Evolutionary conservation across 768 basidiomycete genomes (phyloP).

Genomic region (Clitopilus passeckerianus): DNA sequence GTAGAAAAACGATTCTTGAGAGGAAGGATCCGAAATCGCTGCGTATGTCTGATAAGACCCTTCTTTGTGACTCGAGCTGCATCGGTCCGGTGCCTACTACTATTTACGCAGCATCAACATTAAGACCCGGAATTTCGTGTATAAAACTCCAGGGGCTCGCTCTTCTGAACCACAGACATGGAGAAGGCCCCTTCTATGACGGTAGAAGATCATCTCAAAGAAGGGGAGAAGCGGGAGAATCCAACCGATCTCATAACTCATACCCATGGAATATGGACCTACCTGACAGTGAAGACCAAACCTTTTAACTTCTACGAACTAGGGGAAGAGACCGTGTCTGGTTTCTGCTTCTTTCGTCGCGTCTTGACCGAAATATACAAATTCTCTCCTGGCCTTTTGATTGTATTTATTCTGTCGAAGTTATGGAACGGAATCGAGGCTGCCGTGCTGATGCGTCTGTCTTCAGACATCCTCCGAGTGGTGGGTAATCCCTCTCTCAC

Average conservation of each 20-base stretch:
- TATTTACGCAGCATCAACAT: neutral
- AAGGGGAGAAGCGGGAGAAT: neutral
- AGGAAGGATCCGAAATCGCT: no score
- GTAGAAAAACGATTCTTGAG: no score
- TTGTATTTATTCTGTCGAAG: slow-evolving; percentile 14
- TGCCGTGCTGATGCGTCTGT: slow-evolving; percentile 20
- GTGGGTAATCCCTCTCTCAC: slow-evolving; percentile 6
- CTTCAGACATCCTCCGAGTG: slow-evolving; percentile 15
- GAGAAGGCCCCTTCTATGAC: neutral
- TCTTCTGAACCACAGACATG: neutral
- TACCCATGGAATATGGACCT: slow-evolving; percentile 15
- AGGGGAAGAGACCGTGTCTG: slow-evolving; percentile 8
- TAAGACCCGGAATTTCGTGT: neutral
- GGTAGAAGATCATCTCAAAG: neutral
- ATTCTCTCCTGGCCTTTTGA: slow-evolving; percentile 14
- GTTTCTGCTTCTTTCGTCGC: slow-evolving; percentile 13
- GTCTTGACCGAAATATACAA: slow-evolving; percentile 17
- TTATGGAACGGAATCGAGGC: slow-evolving; percentile 19
- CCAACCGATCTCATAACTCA: slow-evolving; percentile 9
- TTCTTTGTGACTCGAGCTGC: no score
- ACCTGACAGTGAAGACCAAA: slow-evolving; percentile 5
- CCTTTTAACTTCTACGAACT: slow-evolving; percentile 3
- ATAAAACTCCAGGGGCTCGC: neutral
- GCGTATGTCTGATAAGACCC: no score
- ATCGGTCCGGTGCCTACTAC: no score